These are phyloP conservation scores for Corymbia calophylla DNA, from an alignment of 441 rosid species.

Conservation along the genomic window DNA sequence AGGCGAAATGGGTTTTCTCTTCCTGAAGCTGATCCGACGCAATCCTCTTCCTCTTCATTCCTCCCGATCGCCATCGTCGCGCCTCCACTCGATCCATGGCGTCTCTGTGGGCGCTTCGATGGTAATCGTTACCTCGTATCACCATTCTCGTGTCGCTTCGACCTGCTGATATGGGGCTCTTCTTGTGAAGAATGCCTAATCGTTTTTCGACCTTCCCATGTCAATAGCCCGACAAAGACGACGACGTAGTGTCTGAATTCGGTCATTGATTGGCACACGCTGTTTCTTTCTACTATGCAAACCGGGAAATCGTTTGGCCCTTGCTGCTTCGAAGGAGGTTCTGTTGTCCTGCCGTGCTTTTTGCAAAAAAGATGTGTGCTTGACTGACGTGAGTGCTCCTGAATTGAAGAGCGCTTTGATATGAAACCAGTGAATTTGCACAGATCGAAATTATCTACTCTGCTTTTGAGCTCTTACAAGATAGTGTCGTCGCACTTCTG, in stretches of 20 bases:
- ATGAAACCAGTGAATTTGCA: neutral
- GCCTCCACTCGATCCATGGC: conserved; percentile 45
- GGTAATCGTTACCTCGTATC: conserved; percentile 24
- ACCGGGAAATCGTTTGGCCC: neutral
- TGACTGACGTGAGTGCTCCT: neutral
- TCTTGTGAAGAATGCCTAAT: neutral
- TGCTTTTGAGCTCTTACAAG: neutral
- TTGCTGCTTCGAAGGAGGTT: neutral
- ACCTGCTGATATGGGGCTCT: neutral
- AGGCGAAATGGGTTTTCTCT: neutral
- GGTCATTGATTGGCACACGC: neutral
- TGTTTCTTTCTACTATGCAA: neutral
- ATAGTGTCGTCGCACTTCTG: neutral
- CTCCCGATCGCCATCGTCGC: neutral
- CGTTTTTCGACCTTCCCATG: accelerated
- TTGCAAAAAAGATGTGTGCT: neutral
- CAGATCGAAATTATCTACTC: neutral
- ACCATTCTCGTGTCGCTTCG: neutral
- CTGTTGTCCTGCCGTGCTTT: neutral
- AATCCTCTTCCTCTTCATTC: neutral
- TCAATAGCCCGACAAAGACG: neutral
- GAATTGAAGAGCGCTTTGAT: neutral
- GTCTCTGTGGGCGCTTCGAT: conserved; percentile 48
- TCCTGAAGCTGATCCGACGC: neutral
- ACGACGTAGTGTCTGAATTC: neutral